Percentiles rank a stretch among this genome's conserved stretches.
Conservation (phyloP, 768 basidiomycete species). For the Coprinopsis sp. region DNA sequence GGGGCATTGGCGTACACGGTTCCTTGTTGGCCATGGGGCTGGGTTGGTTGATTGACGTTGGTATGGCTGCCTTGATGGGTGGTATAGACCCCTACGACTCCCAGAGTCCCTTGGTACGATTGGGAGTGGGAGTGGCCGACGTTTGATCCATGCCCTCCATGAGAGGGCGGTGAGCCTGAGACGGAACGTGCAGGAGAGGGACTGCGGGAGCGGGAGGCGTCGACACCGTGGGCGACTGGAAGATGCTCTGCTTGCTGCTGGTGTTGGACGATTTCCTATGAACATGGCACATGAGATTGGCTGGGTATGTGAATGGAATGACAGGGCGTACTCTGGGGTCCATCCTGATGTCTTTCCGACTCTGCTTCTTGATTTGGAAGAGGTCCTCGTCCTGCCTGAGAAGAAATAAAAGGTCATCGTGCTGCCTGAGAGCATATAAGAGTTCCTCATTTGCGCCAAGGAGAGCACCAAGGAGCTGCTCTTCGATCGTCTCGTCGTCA, state of each 20-base stretch:
- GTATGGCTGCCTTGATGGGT: too few species aligned
- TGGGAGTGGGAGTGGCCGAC: too few species aligned
- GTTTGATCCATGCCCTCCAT: too few species aligned
- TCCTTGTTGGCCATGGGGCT: too few species aligned
- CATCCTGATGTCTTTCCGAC: slow-evolving; percentile 61
- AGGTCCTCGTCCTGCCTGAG: slow-evolving; percentile 34
- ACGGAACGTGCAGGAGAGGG: slow-evolving; percentile 27
- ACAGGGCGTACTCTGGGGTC: too few species aligned
- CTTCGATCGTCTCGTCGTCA: too few species aligned
- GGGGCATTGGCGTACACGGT: too few species aligned
- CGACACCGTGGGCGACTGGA: slow-evolving; percentile 37
- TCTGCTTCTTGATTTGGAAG: slow-evolving; percentile 61
- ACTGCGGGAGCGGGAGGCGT: slow-evolving; percentile 42
- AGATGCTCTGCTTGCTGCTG: too few species aligned
- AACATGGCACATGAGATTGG: slow-evolving; percentile 1
- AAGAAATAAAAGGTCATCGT: slow-evolving; percentile 81
- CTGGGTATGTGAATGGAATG: not conserved
- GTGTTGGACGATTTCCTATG: slow-evolving; percentile 32
- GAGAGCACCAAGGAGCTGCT: slow-evolving; percentile 66
- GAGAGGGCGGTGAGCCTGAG: too few species aligned
- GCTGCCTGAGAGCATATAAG: slow-evolving; percentile 59
- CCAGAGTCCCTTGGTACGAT: too few species aligned
- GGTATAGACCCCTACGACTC: slow-evolving; percentile 16
- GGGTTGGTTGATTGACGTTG: too few species aligned
- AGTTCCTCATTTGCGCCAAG: slow-evolving; percentile 72